Conservation (phyloP, 2,329 filamentous ascomycete genomes). For the Lojkania enalia region DNA sequence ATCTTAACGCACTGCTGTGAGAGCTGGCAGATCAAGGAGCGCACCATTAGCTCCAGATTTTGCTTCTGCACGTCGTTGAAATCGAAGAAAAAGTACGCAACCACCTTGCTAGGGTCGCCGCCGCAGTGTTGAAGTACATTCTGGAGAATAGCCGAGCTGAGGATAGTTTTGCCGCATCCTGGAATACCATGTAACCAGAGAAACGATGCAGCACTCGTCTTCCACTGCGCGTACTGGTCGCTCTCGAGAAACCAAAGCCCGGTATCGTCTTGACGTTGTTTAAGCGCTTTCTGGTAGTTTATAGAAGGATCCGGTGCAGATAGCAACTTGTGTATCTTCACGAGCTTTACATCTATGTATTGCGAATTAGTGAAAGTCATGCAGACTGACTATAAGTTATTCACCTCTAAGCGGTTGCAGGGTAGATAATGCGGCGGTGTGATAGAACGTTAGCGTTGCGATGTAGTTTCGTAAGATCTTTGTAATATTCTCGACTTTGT, state of each 20-base stretch:
- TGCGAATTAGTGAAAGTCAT: conserved; percentile 3
- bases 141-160: conserved; percentile 45
- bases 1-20: conserved; percentile 19
- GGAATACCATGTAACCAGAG: conserved; percentile 48
- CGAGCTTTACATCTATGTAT: conserved; percentile 14
- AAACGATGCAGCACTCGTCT: conserved; percentile 26
- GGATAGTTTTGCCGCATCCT: conserved; percentile 50
- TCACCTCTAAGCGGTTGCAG: conserved; percentile 15
- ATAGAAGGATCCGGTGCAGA: conserved; percentile 41
- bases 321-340: conserved; percentile 34
- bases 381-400: not conserved
- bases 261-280: conserved; percentile 35
- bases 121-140: conserved; percentile 23
- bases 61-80: conserved; percentile 48
- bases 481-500: conserved; percentile 15
- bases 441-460: conserved; percentile 13
- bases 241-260: conserved; percentile 43
- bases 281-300: conserved; percentile 39
- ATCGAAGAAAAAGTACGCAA: conserved; percentile 35
- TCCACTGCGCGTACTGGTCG: conserved; percentile 37
- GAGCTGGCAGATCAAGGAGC: conserved; percentile 45
- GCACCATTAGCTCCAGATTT: conserved; percentile 37
- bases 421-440: conserved; percentile 9
- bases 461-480: conserved; percentile 14
- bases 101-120: conserved; percentile 12